Evolutionary conservation across 2,329 filamentous ascomycete genomes (phyloP).

Genomic region (Cucurbitaria berberidis): DNA sequence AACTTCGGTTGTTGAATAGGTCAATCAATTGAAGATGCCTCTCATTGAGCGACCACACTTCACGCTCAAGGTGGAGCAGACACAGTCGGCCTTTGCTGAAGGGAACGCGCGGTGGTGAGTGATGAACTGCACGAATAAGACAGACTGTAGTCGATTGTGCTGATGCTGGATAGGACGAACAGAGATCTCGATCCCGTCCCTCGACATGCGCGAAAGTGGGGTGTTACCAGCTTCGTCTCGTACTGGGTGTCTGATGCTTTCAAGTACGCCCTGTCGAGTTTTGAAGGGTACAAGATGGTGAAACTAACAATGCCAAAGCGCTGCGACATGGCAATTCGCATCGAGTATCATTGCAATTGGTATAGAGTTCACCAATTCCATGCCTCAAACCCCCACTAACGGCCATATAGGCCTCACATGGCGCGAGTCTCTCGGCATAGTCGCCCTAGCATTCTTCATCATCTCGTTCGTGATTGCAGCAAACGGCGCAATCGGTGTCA

Average conservation of each 20-base stretch:
- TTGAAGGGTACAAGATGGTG: neutral
- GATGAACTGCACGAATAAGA: neutral
- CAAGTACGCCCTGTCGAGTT: constrained; percentile 42
- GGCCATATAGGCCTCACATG: constrained; percentile 56
- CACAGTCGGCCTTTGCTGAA: constrained; percentile 54
- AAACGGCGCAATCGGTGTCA: constrained; percentile 60
- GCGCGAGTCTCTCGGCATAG: constrained; percentile 61
- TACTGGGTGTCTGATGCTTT: constrained; percentile 62
- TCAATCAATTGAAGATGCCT: constrained; percentile 25
- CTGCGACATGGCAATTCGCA: constrained; percentile 61
- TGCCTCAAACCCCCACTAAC: neutral
- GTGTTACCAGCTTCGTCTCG: constrained; percentile 54
- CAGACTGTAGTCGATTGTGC: neutral
- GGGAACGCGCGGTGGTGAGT: constrained; percentile 46
- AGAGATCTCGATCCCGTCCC: constrained; percentile 59
- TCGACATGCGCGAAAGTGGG: constrained; percentile 53
- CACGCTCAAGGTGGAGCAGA: constrained; percentile 52
- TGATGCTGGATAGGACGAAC: constrained; percentile 47
- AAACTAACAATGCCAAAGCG: constrained; percentile 30
- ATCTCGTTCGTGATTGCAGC: constrained; percentile 66
- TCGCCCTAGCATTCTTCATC: constrained; percentile 59
- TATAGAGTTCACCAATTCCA: constrained; percentile 8
- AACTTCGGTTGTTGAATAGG: neutral
- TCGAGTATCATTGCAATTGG: constrained; percentile 48
- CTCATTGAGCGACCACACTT: constrained; percentile 47